phyloP scores from a whole-genome alignment of 352 stramenopile genomes.

The Globisporangium polare region DNA sequence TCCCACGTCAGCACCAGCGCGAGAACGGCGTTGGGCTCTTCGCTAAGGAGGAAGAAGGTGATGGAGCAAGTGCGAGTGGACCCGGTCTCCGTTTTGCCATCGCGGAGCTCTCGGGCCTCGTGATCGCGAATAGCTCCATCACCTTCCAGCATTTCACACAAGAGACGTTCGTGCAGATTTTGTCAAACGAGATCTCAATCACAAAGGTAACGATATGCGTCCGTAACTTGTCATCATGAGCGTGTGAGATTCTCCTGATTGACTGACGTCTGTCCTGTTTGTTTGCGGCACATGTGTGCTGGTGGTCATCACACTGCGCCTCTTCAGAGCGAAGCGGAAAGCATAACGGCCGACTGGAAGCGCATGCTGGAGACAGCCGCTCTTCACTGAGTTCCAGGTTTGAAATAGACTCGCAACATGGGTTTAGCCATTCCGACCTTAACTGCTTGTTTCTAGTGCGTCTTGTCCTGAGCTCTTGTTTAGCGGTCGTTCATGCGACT shows the following conservation, averaged over 20 bases:
- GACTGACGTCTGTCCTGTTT: neutral
- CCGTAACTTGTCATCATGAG: too few species aligned
- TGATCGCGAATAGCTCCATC: conserved; percentile 33
- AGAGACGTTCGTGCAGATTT: conserved; percentile 31
- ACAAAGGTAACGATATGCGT: conserved; percentile 20
- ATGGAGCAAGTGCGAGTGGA: conserved; percentile 1
- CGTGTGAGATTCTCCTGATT: neutral
- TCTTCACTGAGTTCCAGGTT: too few species aligned
- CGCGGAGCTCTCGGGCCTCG: conserved; percentile 53
- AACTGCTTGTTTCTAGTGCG: neutral
- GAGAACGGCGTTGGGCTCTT: conserved; percentile 35
- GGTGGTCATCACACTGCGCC: neutral
- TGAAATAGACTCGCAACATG: neutral
- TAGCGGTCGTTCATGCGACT: neutral
- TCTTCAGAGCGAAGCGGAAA: conserved; percentile 8
- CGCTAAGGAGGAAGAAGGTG: neutral
- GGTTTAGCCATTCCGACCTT: too few species aligned
- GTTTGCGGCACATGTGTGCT: neutral
- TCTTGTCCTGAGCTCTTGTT: neutral
- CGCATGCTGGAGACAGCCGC: neutral
- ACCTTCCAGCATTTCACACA: conserved; percentile 36
- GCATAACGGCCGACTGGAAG: conserved; percentile 10
- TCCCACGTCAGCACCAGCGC: conserved; percentile 48
- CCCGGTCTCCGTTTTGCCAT: conserved; percentile 46
- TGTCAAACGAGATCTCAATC: conserved; percentile 49